These are phyloP conservation scores for Rhodotorula sp. DNA, from an alignment of 1,284 basidiomycete genomes.

Conservation along the genomic window DNA sequence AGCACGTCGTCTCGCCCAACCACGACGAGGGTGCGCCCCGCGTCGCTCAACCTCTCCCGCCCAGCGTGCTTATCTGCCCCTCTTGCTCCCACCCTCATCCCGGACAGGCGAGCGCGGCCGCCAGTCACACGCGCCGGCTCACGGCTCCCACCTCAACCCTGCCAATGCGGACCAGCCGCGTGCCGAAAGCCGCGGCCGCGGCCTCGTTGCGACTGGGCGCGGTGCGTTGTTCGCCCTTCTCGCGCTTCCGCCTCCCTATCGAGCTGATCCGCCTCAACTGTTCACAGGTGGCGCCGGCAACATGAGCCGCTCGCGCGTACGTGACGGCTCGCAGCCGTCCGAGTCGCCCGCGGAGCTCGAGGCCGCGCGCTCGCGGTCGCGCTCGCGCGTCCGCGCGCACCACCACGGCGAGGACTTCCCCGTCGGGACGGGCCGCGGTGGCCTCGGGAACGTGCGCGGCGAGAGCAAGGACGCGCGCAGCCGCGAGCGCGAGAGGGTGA, in stretches of 20 bases:
- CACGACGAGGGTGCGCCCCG: constrained; percentile 10
- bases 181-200: constrained; percentile 19
- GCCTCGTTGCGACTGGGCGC: constrained; percentile 25
- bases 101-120: constrained; percentile 18
- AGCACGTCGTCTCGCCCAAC: constrained; percentile 14
- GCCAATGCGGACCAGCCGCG: constrained; percentile 5
- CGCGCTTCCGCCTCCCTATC: neutral
- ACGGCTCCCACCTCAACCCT: constrained; percentile 29
- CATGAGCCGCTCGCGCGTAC: constrained; percentile 40
- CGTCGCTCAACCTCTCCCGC: neutral
- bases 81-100: neutral
- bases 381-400: constrained; percentile 23
- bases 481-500: constrained; percentile 8
- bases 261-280: neutral
- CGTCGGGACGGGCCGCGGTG: constrained; percentile 29
- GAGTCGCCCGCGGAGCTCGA: constrained; percentile 24
- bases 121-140: constrained; percentile 2
- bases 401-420: constrained; percentile 36
- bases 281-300: constrained; percentile 37
- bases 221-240: constrained; percentile 5
- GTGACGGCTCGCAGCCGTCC: constrained; percentile 18
- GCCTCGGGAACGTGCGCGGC: constrained; percentile 31
- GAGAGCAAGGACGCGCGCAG: constrained; percentile 3
- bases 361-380: constrained; percentile 36
- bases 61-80: neutral